Base-by-base conservation (phyloP, 2,329 filamentous ascomycete genomes). In the Dactylellina sp. region DNA sequence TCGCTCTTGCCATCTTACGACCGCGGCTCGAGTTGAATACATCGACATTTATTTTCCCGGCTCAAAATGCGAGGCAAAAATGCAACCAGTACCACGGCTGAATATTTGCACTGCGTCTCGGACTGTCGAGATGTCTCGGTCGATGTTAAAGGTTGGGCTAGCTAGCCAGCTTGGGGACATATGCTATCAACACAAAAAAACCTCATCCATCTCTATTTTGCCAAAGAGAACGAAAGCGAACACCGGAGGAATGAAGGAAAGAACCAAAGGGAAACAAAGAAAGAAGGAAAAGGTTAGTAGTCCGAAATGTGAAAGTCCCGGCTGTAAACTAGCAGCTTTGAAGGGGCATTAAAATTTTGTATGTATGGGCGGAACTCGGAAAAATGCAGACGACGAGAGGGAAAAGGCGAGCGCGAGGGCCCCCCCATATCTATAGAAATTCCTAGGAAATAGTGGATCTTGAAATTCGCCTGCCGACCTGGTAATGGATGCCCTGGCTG, bases 1-100 rank as follows among this genome's bases (percentile, higher is more conserved):
- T 56, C 70, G 61, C 65, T 74, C 70, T 50, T 74, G 70, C 70
- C 70, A 74, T 74, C 70, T n/a, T 24, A 47, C 53, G 7, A 74
- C 61, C 12, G 70, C 61, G 20, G 70, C 55, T 57, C 70, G 44
- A 39, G 47, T 74, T 32, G 70, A 66, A 66, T 74, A 74, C 70
- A 74, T 74, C 28, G 56, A 74, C 14, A n/a, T n/a, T n/a, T n/a
- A n/a, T 32, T 53, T 42, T 46, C 20, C 35, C 32, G 35, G 16
- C 39, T 3, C 50, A 37, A 32, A n/a, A 16, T 47, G 28, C 6
- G 39, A 16, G 14, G 6, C 20, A 56, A 24, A n/a, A 20, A 42
- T 5, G 18, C 11, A 20, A 32, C 50, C 25, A 2, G 53, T 20
- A 32, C 9, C 4, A 32, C 28, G 28, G 9, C 5, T 32, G 28